Percentiles rank a stretch among this genome's conserved stretches.
These are phyloP conservation scores for Arachnopeziza araneosa DNA, from an alignment of 2,329 filamentous ascomycete species.

Conservation along the genomic window DNA sequence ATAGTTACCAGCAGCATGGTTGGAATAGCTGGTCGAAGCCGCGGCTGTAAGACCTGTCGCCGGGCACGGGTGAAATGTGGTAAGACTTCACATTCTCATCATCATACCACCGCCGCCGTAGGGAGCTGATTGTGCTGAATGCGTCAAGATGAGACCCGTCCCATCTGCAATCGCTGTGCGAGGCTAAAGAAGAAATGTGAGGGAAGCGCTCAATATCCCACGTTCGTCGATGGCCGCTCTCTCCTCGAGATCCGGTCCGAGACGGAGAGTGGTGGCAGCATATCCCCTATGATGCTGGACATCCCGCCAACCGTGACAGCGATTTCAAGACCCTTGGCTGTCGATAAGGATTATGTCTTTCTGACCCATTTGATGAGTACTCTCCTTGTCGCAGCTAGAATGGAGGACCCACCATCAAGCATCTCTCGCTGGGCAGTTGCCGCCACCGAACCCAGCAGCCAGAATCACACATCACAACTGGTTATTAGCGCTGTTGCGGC, in stretches of 20 bases:
- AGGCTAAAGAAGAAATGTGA: neutral
- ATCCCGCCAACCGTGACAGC: neutral
- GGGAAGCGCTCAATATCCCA: neutral
- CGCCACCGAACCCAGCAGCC: neutral
- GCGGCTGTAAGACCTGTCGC: neutral
- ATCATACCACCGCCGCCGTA: neutral
- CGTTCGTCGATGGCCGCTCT: neutral
- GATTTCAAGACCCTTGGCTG: neutral
- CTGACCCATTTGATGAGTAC: neutral
- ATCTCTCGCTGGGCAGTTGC: neutral
- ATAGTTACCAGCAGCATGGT: neutral
- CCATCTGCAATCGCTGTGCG: neutral
- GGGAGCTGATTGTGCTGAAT: neutral
- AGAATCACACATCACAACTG: neutral
- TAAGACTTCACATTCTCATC: neutral
- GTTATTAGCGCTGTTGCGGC: neutral
- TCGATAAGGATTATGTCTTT: neutral
- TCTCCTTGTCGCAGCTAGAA: neutral
- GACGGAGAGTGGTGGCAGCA: neutral
- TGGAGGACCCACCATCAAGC: neutral
- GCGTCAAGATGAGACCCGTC: neutral
- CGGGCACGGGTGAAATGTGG: neutral
- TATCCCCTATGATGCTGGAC: neutral
- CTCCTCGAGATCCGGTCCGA: neutral
- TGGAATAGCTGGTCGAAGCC: neutral